These are phyloP conservation scores for Phlebiopsis flavidoalba DNA, from an alignment of 768 basidiomycete species.

Conservation along the genomic window DNA sequence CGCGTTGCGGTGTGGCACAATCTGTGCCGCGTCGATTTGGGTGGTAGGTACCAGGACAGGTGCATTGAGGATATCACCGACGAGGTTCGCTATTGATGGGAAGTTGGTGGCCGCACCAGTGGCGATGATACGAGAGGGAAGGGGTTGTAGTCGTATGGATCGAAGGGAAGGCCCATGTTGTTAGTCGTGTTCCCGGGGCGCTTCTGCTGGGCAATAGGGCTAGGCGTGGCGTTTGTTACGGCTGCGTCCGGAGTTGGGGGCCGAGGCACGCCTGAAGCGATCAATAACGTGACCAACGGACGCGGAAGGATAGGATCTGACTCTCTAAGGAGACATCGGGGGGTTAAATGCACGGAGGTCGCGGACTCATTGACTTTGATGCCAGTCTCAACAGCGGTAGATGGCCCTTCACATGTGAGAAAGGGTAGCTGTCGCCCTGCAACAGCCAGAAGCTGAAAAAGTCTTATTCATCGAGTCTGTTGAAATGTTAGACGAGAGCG, in stretches of 20 bases:
- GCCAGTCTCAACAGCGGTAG: slow-evolving; percentile 82
- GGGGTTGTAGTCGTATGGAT: slow-evolving; percentile 69
- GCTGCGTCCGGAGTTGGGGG: slow-evolving; percentile 27
- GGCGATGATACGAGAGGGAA: slow-evolving; percentile 63
- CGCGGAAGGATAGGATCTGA: slow-evolving; percentile 75
- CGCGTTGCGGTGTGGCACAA: slow-evolving; percentile 66
- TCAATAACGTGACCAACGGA: slow-evolving; percentile 76
- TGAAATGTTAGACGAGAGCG: neutral
- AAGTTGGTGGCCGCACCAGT: slow-evolving; percentile 83
- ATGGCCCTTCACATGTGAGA: slow-evolving; percentile 80
- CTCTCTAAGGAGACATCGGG: slow-evolving; percentile 79
- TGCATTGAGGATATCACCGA: slow-evolving; percentile 80
- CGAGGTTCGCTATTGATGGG: slow-evolving; percentile 73
- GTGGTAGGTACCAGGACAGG: slow-evolving; percentile 70
- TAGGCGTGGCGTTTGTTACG: slow-evolving; percentile 24
- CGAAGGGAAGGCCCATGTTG: slow-evolving; percentile 65
- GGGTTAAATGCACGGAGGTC: slow-evolving; percentile 89
- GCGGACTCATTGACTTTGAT: slow-evolving; percentile 82
- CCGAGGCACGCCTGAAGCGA: slow-evolving; percentile 66
- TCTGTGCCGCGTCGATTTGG: slow-evolving; percentile 74
- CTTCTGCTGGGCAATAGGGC: slow-evolving; percentile 14
- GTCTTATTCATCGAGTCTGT: slow-evolving; percentile 86
- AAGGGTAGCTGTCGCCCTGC: slow-evolving; percentile 71
- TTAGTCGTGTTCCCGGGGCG: slow-evolving; percentile 23
- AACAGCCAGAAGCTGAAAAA: slow-evolving; percentile 87